Percentiles rank a stretch among this genome's conserved stretches.
Evolutionary conservation across 1,139 yeast genomes (phyloP).

Genomic region (Suhomyces wounanorum): DNA sequence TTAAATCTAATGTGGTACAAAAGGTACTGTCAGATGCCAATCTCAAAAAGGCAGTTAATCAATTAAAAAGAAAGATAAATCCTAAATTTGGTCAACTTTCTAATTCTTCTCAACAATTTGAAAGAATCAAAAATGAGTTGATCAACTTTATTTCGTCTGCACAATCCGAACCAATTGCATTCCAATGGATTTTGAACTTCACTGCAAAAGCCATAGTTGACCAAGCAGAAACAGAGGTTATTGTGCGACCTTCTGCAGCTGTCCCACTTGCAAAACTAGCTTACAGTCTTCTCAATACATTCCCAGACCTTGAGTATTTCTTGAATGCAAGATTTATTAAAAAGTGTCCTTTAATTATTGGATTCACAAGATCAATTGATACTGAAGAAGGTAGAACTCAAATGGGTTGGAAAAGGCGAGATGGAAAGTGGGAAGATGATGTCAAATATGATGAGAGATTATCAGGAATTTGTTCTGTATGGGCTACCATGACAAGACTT

Average conservation of each 20-base stretch:
- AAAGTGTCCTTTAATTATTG: slow-evolving; percentile 87
- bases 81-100: slow-evolving; percentile 93
- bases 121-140: slow-evolving; percentile 53
- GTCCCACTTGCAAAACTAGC: slow-evolving; percentile 76
- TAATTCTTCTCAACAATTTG: slow-evolving; percentile 62
- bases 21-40: slow-evolving; percentile 46
- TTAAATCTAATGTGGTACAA: slow-evolving; percentile 59
- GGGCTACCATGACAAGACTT: slow-evolving; percentile 67
- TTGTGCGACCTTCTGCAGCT: slow-evolving; percentile 77
- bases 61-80: slow-evolving; percentile 68
- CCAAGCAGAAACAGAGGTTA: slow-evolving; percentile 92
- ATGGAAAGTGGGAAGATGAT: slow-evolving; percentile 75
- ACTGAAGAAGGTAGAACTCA: slow-evolving; percentile 79
- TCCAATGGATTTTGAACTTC: slow-evolving; percentile 74
- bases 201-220: slow-evolving; percentile 82
- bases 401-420: slow-evolving; percentile 82
- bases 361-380: slow-evolving; percentile 70
- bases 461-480: slow-evolving; percentile 80
- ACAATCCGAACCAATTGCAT: slow-evolving; percentile 50
- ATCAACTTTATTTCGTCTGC: slow-evolving; percentile 49
- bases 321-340: slow-evolving; percentile 82
- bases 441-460: slow-evolving; percentile 79
- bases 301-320: slow-evolving; percentile 67
- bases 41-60: slow-evolving; percentile 44
- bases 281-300: slow-evolving; percentile 51